Evolutionary conservation across 140 eudicot species (phyloP), one percentile per base, ranked within the genome.

Genomic region (Bidens hawaiensis): DNA sequence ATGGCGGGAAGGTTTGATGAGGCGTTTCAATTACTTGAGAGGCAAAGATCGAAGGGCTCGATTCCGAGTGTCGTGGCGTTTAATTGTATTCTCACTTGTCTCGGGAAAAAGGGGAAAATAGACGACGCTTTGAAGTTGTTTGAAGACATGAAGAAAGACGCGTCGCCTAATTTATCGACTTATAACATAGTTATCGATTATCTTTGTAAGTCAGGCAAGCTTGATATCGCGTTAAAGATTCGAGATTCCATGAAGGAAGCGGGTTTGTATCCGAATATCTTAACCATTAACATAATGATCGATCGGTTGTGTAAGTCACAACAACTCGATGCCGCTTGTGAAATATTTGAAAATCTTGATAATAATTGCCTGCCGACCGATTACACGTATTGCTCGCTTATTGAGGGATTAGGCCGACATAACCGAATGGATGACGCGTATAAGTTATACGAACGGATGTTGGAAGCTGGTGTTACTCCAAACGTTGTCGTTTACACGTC

Each of bases 351-450:
- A 68, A 80, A 70, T 24, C 48, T 93, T 64, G 94, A 93, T 65
- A 81, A 65, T 17, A 83, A 75, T 67, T 93, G 99, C 58, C 66
- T 80, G 9, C 99, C 99, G n/a, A 75, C 81, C 42, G 77, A 79
- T 40, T 65, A 71, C 42, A 93, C 99, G 6, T 93, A 72, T 85
- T 82, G 94, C 80, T 79, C 95, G 6, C 68, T 93, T 60, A 93
- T 93, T 30, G 96, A 93, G 36, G 99, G 99, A 12, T 61, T 93
- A 70, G 97, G 99, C 18, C 76, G 85, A 74, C 86, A 73, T 51
- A 87, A 84, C 3, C 70, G 83, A 75, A 87, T 93, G 22, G 89
- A 93, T 51, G 99, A 93, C 33, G 99, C 99, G n/a, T 93, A 93
- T 54, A 71, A 80, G 58, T 65, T 93, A 16, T 88, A 86, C 24